Percentiles rank a stretch among this genome's conserved stretches.
Evolutionary conservation across 805 yeast genomes (phyloP).

Genomic region (Cyberlindnera lachancei): DNA sequence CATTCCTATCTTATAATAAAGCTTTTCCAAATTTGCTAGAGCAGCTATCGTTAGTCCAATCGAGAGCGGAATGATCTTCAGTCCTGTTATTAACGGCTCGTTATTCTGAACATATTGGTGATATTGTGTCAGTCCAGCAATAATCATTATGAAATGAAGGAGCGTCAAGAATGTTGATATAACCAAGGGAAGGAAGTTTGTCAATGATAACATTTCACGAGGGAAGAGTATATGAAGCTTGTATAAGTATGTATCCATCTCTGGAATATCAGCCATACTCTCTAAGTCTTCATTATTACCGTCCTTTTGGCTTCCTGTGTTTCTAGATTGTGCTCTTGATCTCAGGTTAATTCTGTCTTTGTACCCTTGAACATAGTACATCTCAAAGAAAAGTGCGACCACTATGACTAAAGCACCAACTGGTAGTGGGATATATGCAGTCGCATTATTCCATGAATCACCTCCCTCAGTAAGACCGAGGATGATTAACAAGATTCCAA

Average conservation of each 20-base stretch:
- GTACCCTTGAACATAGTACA: conserved; percentile 13
- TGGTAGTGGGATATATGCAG: conserved; percentile 33
- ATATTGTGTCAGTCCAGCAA: conserved; percentile 21
- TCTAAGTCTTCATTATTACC: too few relatives aligned
- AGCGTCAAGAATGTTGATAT: conserved; percentile 16
- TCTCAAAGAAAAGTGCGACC: conserved; percentile 26
- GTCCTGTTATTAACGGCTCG: conserved; percentile 28
- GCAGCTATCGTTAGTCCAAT: conserved; percentile 26
- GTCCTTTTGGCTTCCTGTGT: too few relatives aligned
- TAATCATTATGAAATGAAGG: conserved; percentile 16
- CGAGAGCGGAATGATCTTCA: conserved; percentile 29
- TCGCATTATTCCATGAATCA: conserved; percentile 32
- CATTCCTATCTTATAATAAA: conserved; percentile 19
- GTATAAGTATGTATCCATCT: conserved; percentile 12
- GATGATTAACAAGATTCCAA: conserved; percentile 31
- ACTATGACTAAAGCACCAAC: conserved; percentile 29
- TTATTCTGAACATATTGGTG: conserved; percentile 22
- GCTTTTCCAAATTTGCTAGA: conserved; percentile 16
- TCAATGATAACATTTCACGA: conserved; percentile 19
- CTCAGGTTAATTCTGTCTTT: conserved; percentile 9
- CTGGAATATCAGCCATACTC: not conserved
- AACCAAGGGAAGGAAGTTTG: conserved; percentile 22
- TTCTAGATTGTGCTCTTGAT: not conserved
- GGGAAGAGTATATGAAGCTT: conserved; percentile 24
- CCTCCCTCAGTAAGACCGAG: conserved; percentile 41